These are phyloP conservation scores for Suaeda aralocaspica DNA, from an alignment of 148 eudicot species.

Conservation along the genomic window DNA sequence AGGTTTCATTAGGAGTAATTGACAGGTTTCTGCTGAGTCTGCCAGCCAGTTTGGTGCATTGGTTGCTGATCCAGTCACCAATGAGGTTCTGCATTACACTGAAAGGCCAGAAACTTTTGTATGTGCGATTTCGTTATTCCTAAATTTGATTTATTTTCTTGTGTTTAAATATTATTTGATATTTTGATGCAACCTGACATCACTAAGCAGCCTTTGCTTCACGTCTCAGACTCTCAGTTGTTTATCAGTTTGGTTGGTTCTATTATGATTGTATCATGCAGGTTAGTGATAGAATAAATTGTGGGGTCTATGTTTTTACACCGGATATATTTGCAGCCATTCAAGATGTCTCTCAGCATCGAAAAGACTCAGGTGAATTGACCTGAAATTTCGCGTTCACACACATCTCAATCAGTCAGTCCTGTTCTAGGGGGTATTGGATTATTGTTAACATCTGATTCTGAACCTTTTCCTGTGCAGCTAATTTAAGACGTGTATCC, in stretches of 20 bases:
- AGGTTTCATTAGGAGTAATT: background rate
- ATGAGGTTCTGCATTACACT: slow-evolving; percentile 70
- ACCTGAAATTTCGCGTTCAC: background rate
- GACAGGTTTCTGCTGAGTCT: slow-evolving; percentile 60
- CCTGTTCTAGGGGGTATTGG: background rate
- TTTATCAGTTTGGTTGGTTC: background rate
- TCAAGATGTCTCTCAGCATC: slow-evolving; percentile 54
- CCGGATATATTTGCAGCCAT: slow-evolving; percentile 60
- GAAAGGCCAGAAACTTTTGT: slow-evolving; percentile 75
- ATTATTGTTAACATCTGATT: slow-evolving; percentile 7
- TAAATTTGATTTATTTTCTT: slow-evolving; percentile 6
- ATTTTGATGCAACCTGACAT: background rate
- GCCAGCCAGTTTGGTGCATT: slow-evolving; percentile 70
- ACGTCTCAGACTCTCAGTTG: background rate
- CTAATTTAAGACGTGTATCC: slow-evolving; percentile 62
- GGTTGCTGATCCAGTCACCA: slow-evolving; percentile 66
- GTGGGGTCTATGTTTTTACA: slow-evolving; percentile 70
- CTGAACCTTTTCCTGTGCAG: slow-evolving; percentile 39
- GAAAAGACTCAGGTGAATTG: slow-evolving; percentile 56
- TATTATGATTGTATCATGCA: slow-evolving; percentile 29
- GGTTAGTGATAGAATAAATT: slow-evolving; percentile 77
- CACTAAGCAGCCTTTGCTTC: background rate
- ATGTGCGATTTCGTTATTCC: slow-evolving; percentile 16
- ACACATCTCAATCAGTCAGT: background rate
- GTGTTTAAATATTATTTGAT: background rate